Evolutionary conservation across 371 early-diverging fungal genomes (phyloP), one percentile per base, ranked within the genome.

Genomic region (Dichotomocladium elegans): DNA sequence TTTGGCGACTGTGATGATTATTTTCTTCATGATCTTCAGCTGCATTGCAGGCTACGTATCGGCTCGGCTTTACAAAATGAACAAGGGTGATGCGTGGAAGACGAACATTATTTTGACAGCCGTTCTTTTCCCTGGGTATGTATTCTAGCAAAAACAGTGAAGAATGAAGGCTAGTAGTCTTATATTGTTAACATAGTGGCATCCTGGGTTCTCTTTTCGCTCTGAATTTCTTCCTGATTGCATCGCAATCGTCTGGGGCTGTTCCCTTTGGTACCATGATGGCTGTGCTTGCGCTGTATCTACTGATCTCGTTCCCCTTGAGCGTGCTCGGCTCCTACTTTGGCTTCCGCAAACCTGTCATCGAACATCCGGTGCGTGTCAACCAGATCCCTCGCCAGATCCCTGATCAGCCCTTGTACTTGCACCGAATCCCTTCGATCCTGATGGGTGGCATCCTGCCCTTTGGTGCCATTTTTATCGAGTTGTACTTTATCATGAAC

Each of bases 261-360:
- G 95, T 95, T n/a, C 96, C 97, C 0, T 91, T 90, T 57, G 88
- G 91, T 2, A 93, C 97, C 3, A 81, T 96, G 77, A 44, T 96
- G 41, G 89, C 90, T 12, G 64, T 95, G 8, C 72, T 95, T 22
- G 83, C 79, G 3, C 62, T 98, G 51, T 98, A 95, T 95, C 87
- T 87, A 66, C 61, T 93, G 35, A 79, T 98, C 9, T 91, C 93
- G 3, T 81, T 86, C 3, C 98, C 98, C 22, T 74, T 94, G 19
- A 90, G 89, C 49, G 80, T 94, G 12, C 70, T 89, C 30, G 98
- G 98, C 11, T 90, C 95, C 10, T 95, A 93, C 69, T 82, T 92
- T 67, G 98, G 98, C 31, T 92, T 94, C 77, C 87, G 86, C 52
- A 83, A 88, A 48, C 85, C 90, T 41, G 77, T 75, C 45, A 81